Percentiles rank a stretch among this genome's conserved stretches.
Evolutionary conservation across 2,329 filamentous ascomycete genomes (phyloP).

Genomic region (Fusarium brevicatenulatum): DNA sequence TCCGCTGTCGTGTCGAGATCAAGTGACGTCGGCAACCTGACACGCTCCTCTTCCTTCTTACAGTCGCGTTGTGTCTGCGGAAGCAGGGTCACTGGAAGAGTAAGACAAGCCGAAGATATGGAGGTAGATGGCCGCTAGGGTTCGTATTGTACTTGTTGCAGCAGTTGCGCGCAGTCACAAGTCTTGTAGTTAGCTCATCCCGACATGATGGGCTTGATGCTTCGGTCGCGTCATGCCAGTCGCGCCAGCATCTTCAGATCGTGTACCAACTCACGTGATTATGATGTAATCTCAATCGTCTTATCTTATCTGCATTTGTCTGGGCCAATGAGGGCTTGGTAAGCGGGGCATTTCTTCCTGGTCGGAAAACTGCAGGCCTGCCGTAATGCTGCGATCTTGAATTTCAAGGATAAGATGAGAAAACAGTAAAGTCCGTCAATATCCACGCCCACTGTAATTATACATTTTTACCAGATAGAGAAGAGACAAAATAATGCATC

Average conservation of each 20-base stretch:
- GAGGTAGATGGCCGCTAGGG: fast-evolving
- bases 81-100: background rate
- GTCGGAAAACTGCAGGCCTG: fast-evolving
- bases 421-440: background rate
- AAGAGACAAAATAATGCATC: fast-evolving
- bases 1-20: background rate
- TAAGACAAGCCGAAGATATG: fast-evolving
- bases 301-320: fast-evolving
- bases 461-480: fast-evolving
- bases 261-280: background rate
- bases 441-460: background rate
- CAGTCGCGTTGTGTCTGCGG: background rate
- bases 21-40: too few relatives aligned
- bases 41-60: background rate
- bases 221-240: background rate
- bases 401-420: fast-evolving
- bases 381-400: fast-evolving
- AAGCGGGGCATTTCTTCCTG: background rate
- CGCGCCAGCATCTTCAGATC: background rate
- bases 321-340: fast-evolving
- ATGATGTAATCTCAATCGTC: fast-evolving
- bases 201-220: background rate
- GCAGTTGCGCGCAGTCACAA: fast-evolving
- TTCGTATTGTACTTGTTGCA: fast-evolving
- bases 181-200: too few relatives aligned